phyloP scores from a whole-genome alignment of 768 basidiomycete species.

The Phylloporus scabripes region DNA sequence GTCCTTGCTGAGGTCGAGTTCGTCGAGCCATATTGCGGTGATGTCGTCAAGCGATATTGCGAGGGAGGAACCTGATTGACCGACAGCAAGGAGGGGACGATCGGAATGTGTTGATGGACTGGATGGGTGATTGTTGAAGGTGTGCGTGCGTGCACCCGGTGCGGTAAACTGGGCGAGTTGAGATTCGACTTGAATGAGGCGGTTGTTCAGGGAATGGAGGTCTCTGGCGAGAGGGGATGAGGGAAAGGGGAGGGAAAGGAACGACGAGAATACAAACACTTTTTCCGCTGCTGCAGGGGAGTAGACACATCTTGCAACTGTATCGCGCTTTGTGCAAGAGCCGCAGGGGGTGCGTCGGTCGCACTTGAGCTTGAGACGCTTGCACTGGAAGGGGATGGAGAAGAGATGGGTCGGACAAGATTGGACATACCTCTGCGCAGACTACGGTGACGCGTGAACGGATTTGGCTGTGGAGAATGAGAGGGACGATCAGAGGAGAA shows the following conservation, averaged over 20 bases:
- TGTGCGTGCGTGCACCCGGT: constrained; percentile 24
- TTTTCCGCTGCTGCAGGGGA: constrained; percentile 82
- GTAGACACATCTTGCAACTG: constrained; percentile 65
- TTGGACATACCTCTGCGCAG: constrained; percentile 64
- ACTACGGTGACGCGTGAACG: constrained; percentile 77
- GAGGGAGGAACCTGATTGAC: constrained; percentile 41
- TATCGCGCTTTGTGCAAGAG: constrained; percentile 75
- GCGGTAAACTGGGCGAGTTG: constrained; percentile 45
- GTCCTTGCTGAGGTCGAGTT: constrained; percentile 39
- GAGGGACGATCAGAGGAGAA: constrained; percentile 1
- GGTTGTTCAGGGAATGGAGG: constrained; percentile 78
- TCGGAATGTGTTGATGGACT: constrained; percentile 13
- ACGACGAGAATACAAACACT: constrained; percentile 46
- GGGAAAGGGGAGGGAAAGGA: no score
- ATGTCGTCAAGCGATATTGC: constrained; percentile 54
- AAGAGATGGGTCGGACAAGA: background rate
- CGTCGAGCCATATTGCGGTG: constrained; percentile 53
- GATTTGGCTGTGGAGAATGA: constrained; percentile 44
- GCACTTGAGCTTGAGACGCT: constrained; percentile 82
- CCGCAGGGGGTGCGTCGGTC: constrained; percentile 74
- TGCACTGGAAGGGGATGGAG: constrained; percentile 50
- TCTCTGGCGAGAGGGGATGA: constrained; percentile 40
- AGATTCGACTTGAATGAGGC: constrained; percentile 65
- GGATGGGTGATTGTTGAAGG: constrained; percentile 11
- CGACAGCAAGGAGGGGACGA: constrained; percentile 35